Percentiles rank a stretch among this genome's conserved stretches.
Conservation (phyloP, 2,329 filamentous ascomycete species). For the Fusarium sacchari region DNA sequence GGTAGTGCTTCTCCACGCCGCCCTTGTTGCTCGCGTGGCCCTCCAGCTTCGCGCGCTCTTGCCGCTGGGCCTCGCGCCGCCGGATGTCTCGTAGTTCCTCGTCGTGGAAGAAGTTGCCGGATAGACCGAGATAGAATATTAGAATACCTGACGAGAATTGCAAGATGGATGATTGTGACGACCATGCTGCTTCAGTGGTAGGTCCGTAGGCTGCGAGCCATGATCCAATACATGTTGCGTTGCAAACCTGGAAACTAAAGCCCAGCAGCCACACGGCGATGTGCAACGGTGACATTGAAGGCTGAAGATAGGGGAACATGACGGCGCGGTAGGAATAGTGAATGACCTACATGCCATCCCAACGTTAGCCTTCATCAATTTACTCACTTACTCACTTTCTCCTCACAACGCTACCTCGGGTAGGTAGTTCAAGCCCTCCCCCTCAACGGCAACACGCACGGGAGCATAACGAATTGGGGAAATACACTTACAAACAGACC, state of each 20-base stretch:
- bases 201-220: slow-evolving; percentile 87
- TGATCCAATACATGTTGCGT: slow-evolving; percentile 79
- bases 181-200: slow-evolving; percentile 65
- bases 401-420: slow-evolving; percentile 12
- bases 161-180: slow-evolving; percentile 48
- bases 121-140: slow-evolving; percentile 80
- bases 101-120: slow-evolving; percentile 88
- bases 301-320: slow-evolving; percentile 82
- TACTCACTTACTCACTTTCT: neutral
- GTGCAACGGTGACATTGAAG: slow-evolving; percentile 93
- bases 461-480: neutral
- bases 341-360: slow-evolving; percentile 62
- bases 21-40: neutral
- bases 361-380: neutral
- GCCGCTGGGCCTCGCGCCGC: slow-evolving; percentile 70
- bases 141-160: slow-evolving; percentile 73
- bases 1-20: slow-evolving; percentile 78
- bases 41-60: slow-evolving; percentile 53
- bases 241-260: slow-evolving; percentile 79
- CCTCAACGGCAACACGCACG: slow-evolving; percentile 25
- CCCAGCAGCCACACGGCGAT: slow-evolving; percentile 72
- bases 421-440: slow-evolving; percentile 2
- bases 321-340: slow-evolving; percentile 94
- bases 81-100: slow-evolving; percentile 89
- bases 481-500: slow-evolving; percentile 67